phyloP scores from a whole-genome alignment of 805 yeast species.

The Spathaspora girioi region DNA sequence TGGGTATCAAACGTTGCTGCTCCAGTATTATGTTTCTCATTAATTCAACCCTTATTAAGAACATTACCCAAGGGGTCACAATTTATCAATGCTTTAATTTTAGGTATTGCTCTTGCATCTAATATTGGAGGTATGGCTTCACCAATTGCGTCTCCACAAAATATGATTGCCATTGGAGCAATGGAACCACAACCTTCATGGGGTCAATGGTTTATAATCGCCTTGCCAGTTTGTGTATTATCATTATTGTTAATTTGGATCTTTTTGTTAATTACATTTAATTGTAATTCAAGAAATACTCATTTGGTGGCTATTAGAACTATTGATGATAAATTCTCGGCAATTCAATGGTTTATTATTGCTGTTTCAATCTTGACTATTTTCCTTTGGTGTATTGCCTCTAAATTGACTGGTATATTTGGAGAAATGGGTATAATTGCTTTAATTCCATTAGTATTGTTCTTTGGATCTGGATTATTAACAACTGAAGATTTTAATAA shows the following conservation, averaged over 20 bases:
- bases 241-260: constrained; percentile 43
- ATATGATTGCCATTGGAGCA: constrained; percentile 51
- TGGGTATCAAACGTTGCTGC: constrained; percentile 59
- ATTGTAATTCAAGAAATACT: constrained; percentile 44
- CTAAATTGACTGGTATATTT: constrained; percentile 62
- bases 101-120: constrained; percentile 49
- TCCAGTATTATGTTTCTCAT: constrained; percentile 50
- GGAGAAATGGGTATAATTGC: constrained; percentile 99
- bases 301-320: constrained; percentile 56
- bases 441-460: constrained; percentile 80
- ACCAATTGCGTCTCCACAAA: constrained; percentile 55
- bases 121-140: constrained; percentile 55
- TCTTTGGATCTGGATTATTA: constrained; percentile 86
- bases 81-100: constrained; percentile 38
- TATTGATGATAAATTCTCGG: constrained; percentile 62
- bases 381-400: constrained; percentile 84
- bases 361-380: constrained; percentile 70
- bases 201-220: constrained; percentile 56
- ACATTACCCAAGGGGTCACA: constrained; percentile 39
- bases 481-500: constrained; percentile 91
- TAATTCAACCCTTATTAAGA: constrained; percentile 47
- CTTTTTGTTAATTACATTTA: constrained; percentile 53
- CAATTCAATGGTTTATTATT: constrained; percentile 72
- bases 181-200: constrained; percentile 51
- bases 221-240: constrained; percentile 44